Evolutionary conservation across 2,329 filamentous ascomycete genomes (phyloP), one percentile per base, ranked within the genome.

Genomic region (Cyphellophora europaea): DNA sequence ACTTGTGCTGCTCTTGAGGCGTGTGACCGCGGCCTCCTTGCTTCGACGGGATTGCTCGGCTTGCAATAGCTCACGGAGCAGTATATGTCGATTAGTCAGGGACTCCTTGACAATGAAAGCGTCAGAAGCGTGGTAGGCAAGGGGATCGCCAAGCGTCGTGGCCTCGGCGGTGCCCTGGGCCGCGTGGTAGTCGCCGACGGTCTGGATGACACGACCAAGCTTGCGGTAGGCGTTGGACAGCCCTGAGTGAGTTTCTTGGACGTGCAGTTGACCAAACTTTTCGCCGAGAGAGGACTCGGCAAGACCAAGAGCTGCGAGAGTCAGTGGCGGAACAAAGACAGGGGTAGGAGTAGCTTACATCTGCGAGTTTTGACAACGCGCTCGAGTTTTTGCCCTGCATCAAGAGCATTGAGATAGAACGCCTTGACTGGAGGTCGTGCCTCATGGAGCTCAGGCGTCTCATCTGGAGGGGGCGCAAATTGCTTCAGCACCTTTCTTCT

Each of bases 61-160:
- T 59, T 95, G 86, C 16, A 93, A 65, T 40, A 96, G 78, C 53
- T 98, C 91, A 40, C 91, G 86, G 28, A 94, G 81, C 13, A 98
- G 73, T 43, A 98, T 94, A 62, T 98, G 91, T 10, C 91, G 83
- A 63, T 98, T 98, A 3, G 91, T 98, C 44, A 98, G 72, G 8
- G 88, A 94, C 57, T 98, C 91, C 61, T 98, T 98, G 48, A 96
- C 91, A 50, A 96, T 93, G 55, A 95, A 93, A 29, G 91, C 85
- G 58, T 98, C 91, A 38, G 85, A 80, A 29, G 87, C 94, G 62
- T 96, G 87, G 55, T 96, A 95, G 51, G 88, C 83, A 43, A 98
- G 77, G 8, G 91, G 85, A 50, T 98, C 91, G 30, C 86, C 87
- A 33, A 98, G 72, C 2, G 89, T 95, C 6, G 89, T 93, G 6